Evolutionary conservation across 2,329 filamentous ascomycete genomes (phyloP).

Genomic region (Ophiostoma piceae): DNA sequence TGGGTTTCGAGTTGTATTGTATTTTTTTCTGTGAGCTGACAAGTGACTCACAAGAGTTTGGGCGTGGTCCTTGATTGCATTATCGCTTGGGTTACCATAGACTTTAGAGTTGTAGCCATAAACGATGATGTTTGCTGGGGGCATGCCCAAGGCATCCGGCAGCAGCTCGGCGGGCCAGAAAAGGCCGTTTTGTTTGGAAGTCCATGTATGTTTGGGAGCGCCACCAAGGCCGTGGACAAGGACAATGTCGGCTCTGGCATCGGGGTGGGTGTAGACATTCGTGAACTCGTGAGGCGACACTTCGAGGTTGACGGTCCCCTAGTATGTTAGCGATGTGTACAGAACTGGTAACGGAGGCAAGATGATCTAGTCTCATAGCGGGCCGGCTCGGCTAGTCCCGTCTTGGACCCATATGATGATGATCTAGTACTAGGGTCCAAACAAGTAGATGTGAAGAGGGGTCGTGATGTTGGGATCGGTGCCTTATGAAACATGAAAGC

Average conservation of each 20-base stretch:
- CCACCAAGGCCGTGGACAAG: slow-evolving; percentile 69
- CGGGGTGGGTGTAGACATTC: slow-evolving; percentile 53
- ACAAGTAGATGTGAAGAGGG: neutral
- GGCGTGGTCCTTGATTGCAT: slow-evolving; percentile 65
- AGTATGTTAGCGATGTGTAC: neutral
- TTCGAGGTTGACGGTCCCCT: slow-evolving; percentile 19
- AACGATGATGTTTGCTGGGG: slow-evolving; percentile 59
- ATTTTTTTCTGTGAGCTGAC: slow-evolving; percentile 56
- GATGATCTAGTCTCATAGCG: neutral
- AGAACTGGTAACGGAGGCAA: neutral
- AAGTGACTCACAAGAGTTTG: slow-evolving; percentile 61
- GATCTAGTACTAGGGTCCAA: neutral
- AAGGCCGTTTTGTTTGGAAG: slow-evolving; percentile 47
- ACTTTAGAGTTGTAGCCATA: slow-evolving; percentile 72
- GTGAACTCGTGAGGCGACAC: slow-evolving; percentile 49
- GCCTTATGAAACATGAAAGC: neutral
- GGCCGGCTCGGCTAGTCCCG: neutral
- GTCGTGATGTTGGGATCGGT: neutral
- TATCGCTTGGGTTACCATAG: slow-evolving; percentile 52
- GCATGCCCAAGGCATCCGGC: slow-evolving; percentile 52
- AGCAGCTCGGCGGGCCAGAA: slow-evolving; percentile 69
- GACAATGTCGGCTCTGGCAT: slow-evolving; percentile 59
- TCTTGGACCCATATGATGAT: neutral
- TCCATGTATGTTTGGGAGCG: slow-evolving; percentile 60
- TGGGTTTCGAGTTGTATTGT: slow-evolving; percentile 54